Percentiles rank a stretch among this genome's conserved stretches.
phyloP scores from a whole-genome alignment of 371 early-diverging fungal genomes.

The Actinomortierella ambigua region DNA sequence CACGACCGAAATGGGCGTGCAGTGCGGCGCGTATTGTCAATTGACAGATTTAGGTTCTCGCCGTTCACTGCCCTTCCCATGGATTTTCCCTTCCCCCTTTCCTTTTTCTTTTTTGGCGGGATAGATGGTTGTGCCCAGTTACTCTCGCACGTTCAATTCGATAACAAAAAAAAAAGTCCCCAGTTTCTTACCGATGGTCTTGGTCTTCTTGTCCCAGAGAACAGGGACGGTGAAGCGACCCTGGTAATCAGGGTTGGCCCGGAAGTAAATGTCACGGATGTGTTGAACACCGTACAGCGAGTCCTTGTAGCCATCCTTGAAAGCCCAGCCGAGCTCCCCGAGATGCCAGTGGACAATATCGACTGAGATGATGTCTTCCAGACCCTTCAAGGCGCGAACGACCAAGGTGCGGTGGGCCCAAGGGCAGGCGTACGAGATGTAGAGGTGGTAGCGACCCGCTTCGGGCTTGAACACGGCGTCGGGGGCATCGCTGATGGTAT shows the following conservation, averaged over 20 bases:
- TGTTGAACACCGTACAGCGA: slow-evolving; percentile 71
- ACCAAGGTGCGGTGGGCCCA: slow-evolving; percentile 93
- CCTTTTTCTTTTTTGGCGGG: background rate
- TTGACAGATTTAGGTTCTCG: no score
- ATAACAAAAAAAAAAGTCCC: background rate
- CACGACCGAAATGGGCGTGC: no score
- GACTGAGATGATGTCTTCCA: slow-evolving; percentile 79
- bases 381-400: slow-evolving; percentile 86
- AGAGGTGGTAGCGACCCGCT: slow-evolving; percentile 77
- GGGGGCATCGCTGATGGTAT: slow-evolving; percentile 60
- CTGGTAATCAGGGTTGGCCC: slow-evolving; percentile 66
- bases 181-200: slow-evolving; percentile 75
- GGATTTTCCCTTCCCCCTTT: no score
- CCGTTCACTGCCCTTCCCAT: no score
- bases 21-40: no score
- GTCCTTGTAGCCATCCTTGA: slow-evolving; percentile 84
- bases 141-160: no score
- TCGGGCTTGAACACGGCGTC: slow-evolving; percentile 78
- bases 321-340: slow-evolving; percentile 84
- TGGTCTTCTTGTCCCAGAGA: slow-evolving; percentile 89
- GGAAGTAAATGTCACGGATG: slow-evolving; percentile 88
- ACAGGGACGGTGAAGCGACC: slow-evolving; percentile 88
- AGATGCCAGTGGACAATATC: slow-evolving; percentile 86
- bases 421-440: slow-evolving; percentile 83
- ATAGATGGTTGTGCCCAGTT: background rate